A percentile compares a stretch with the other conserved stretches of the same genome.
phyloP scores from a whole-genome alignment of 768 basidiomycete species.

The Mycena albidolilacea region DNA sequence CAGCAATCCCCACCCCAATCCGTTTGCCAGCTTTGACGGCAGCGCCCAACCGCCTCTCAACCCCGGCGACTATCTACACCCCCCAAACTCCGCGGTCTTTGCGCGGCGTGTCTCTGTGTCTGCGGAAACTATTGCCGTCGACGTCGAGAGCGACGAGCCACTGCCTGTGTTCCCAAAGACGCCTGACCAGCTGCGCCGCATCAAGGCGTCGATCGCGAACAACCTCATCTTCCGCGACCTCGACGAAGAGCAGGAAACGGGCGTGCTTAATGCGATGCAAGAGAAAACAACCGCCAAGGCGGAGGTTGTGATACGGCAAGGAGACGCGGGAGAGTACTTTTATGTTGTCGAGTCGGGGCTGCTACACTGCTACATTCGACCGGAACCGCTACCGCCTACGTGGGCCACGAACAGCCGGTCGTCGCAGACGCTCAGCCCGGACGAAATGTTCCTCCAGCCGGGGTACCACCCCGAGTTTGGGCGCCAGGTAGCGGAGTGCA shows the following conservation, averaged over 20 bases:
- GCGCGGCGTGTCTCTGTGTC: conserved; percentile 95
- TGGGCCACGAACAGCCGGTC: conserved; percentile 65
- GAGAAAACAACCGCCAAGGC: conserved; percentile 80
- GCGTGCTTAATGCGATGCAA: conserved; percentile 96
- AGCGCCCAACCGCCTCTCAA: conserved; percentile 63
- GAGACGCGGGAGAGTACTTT: conserved; percentile 97
- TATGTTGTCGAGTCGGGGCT: conserved; percentile 95
- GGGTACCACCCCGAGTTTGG: conserved; percentile 82
- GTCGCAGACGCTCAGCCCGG: conserved; percentile 54
- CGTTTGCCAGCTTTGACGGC: conserved; percentile 69
- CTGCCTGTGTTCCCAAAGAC: conserved; percentile 87
- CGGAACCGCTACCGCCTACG: conserved; percentile 73
- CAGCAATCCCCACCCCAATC: conserved; percentile 52
- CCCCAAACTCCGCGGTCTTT: conserved; percentile 83
- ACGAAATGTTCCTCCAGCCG: conserved; percentile 73
- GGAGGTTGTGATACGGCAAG: conserved; percentile 96
- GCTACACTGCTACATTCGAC: conserved; percentile 86
- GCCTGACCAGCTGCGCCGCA: conserved; percentile 87
- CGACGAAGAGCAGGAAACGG: conserved; percentile 95
- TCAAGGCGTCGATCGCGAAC: conserved; percentile 87
- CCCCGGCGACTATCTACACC: conserved; percentile 78
- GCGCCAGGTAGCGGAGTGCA: conserved; percentile 87
- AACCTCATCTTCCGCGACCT: conserved; percentile 97
- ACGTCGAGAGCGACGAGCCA: conserved; percentile 73
- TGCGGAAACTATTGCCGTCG: conserved; percentile 94